Conservation (phyloP, 805 yeast species). For the Kuraishia cidri region DNA sequence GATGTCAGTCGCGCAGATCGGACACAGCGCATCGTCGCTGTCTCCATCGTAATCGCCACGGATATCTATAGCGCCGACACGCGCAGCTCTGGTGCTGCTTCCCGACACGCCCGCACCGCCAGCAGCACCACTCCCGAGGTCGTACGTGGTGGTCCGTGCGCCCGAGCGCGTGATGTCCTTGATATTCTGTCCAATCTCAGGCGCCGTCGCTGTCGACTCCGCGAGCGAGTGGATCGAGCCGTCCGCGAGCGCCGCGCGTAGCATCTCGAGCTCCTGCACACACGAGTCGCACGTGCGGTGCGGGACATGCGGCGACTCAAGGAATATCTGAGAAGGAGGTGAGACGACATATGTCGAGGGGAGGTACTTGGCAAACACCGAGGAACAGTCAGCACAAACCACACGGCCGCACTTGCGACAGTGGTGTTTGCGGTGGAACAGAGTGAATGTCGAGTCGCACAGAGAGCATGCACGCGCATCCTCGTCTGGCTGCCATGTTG, state of each 20-base stretch:
- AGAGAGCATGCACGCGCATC: conserved; percentile 41
- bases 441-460: conserved; percentile 43
- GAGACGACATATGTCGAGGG: conserved; percentile 51
- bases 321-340: conserved; percentile 37
- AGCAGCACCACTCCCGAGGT: background rate
- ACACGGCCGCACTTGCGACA: conserved; percentile 77
- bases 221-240: conserved; percentile 6
- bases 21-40: conserved; percentile 28
- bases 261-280: conserved; percentile 49
- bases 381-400: conserved; percentile 65
- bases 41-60: conserved; percentile 18
- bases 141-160: background rate
- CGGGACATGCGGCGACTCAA: conserved; percentile 42
- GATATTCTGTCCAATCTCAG: background rate
- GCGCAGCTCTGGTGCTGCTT: background rate
- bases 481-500: conserved; percentile 68
- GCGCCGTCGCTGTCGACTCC: background rate
- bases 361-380: conserved; percentile 39
- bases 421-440: conserved; percentile 73
- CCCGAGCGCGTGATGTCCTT: background rate
- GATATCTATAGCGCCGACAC: background rate
- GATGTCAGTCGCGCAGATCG: conserved; percentile 26
- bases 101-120: background rate
- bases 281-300: conserved; percentile 76
- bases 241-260: conserved; percentile 28